Conservation (phyloP, 805 yeast species). For the Brettanomyces bruxellensis region DNA sequence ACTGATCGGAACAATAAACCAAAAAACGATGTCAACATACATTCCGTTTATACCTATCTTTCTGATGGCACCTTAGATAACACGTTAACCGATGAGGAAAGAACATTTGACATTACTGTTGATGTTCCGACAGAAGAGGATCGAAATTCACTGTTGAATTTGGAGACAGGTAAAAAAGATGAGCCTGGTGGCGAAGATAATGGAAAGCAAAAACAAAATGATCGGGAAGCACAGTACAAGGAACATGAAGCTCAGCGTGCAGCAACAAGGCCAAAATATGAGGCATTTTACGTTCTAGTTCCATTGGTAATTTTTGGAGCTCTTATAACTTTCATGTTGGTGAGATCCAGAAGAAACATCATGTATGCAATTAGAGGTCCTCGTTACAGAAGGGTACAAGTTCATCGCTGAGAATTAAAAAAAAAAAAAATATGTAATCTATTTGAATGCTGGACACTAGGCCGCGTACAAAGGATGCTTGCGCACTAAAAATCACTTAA, state of each 20-base stretch:
- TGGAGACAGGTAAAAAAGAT: neutral
- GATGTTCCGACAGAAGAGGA: neutral
- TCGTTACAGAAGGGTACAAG: conserved; percentile 20
- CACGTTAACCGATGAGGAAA: conserved; percentile 1
- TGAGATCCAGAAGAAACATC: conserved; percentile 15
- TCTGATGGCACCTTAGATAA: conserved; percentile 1
- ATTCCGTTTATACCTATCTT: conserved; percentile 6
- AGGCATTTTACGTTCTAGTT: conserved; percentile 6
- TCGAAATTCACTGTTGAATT: neutral
- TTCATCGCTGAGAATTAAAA: neutral
- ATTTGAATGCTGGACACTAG: neutral
- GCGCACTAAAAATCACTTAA: neutral
- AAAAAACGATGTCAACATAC: conserved; percentile 32
- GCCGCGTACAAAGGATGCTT: neutral
- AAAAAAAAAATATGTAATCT: neutral
- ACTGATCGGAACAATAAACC: conserved; percentile 37
- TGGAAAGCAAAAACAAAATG: neutral
- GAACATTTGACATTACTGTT: neutral
- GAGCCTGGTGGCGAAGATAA: neutral
- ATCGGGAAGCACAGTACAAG: neutral
- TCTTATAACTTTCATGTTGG: conserved; percentile 5
- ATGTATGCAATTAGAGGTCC: conserved; percentile 18
- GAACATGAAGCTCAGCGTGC: neutral
- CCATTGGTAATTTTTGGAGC: conserved; percentile 9
- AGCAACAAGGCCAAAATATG: neutral